These are phyloP conservation scores for Hypoxylon cercidicola DNA, from an alignment of 495 filamentous ascomycete species.

Conservation along the genomic window DNA sequence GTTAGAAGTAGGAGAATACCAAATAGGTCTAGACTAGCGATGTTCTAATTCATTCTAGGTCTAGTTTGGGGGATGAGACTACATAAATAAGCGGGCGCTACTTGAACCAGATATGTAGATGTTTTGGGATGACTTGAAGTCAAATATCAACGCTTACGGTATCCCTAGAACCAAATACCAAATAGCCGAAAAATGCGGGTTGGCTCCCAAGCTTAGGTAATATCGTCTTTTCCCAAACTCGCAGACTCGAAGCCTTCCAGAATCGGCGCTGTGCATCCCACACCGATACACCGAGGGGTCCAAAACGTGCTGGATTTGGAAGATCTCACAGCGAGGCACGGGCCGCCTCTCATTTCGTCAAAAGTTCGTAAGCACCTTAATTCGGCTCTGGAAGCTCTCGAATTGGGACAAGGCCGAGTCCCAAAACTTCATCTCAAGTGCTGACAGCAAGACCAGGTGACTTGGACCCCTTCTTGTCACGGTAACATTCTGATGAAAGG, in stretches of 20 bases:
- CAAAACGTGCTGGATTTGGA: conserved; percentile 9
- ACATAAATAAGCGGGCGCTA: conserved; percentile 26
- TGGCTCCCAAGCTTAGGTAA: conserved; percentile 16
- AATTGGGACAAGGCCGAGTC: neutral
- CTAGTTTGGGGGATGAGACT: conserved; percentile 24
- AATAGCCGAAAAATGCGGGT: conserved; percentile 11
- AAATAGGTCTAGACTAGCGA: conserved; percentile 7
- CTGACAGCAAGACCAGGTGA: conserved; percentile 7
- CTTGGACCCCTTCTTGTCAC: neutral
- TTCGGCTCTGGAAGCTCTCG: conserved; percentile 13
- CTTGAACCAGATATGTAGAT: conserved; percentile 26
- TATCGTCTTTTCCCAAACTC: neutral
- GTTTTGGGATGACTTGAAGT: conserved; percentile 20
- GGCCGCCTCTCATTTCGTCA: conserved; percentile 25
- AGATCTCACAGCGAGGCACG: conserved; percentile 30
- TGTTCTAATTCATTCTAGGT: conserved; percentile 20
- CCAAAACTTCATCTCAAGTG: neutral
- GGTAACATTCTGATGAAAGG: conserved; percentile 9
- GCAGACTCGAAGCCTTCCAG: conserved; percentile 12
- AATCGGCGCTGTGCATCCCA: conserved; percentile 6
- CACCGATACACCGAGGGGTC: conserved; percentile 25
- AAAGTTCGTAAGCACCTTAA: conserved; percentile 36
- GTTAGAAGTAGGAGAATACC: conserved; percentile 14
- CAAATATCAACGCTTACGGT: conserved; percentile 12
- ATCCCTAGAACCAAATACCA: neutral